phyloP scores from a whole-genome alignment of 768 basidiomycete species.

The Scleroderma citrinum region DNA sequence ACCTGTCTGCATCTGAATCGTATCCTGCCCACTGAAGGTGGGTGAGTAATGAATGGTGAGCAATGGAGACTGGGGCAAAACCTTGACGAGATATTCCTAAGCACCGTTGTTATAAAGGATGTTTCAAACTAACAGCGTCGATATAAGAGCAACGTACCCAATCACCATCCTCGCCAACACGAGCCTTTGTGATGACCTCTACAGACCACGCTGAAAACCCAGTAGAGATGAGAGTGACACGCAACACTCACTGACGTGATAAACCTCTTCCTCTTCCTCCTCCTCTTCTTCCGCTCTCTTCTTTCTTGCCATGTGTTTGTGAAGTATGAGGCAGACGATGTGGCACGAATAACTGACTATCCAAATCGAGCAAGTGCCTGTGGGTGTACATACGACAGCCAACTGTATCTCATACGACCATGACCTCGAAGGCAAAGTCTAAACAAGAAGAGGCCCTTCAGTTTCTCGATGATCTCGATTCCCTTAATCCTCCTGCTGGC shows the following conservation, averaged over 20 bases:
- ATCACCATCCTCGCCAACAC: constrained; percentile 41
- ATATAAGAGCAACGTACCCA: constrained; percentile 40
- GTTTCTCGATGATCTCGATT: constrained; percentile 85
- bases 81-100: constrained; percentile 69
- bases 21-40: constrained; percentile 62
- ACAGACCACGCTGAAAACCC: not conserved
- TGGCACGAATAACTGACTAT: not conserved
- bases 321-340: not conserved
- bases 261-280: constrained; percentile 30
- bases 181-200: constrained; percentile 61
- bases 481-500: constrained; percentile 25
- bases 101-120: not conserved
- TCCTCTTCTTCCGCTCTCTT: constrained; percentile 28
- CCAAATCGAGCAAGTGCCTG: not conserved
- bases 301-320: constrained; percentile 17
- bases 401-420: constrained; percentile 9
- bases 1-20: constrained; percentile 52
- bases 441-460: constrained; percentile 87
- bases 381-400: not conserved
- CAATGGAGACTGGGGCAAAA: constrained; percentile 16
- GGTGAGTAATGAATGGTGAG: constrained; percentile 1
- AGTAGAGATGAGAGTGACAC: not conserved
- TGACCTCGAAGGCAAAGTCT: constrained; percentile 53
- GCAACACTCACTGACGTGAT: constrained; percentile 40
- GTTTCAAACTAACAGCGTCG: not conserved